Evolutionary conservation across 768 basidiomycete genomes (phyloP).

Genomic region (Rhodosporidiobolus sp.): DNA sequence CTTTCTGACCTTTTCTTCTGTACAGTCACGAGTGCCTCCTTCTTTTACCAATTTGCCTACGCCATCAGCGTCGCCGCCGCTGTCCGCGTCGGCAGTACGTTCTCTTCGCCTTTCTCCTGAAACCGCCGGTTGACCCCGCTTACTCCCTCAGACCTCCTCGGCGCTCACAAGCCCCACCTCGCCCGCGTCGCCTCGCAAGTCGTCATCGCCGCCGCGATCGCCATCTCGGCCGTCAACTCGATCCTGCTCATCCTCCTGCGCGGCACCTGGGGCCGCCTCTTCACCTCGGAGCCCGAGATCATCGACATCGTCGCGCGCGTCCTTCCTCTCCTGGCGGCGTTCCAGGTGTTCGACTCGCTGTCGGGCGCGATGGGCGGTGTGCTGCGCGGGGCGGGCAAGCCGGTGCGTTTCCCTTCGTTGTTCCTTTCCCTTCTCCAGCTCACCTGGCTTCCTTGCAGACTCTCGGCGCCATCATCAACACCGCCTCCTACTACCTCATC

Average conservation of each 20-base stretch:
- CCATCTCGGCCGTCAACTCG: slow-evolving; percentile 57
- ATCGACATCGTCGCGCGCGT: slow-evolving; percentile 64
- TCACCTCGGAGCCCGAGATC: slow-evolving; percentile 65
- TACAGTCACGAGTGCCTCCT: slow-evolving; percentile 26
- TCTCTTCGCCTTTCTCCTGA: not conserved
- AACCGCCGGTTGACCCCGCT: slow-evolving; percentile 47
- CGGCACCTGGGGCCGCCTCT: slow-evolving; percentile 66
- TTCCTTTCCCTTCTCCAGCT: not conserved
- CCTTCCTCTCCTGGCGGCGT: slow-evolving; percentile 63
- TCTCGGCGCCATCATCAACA: slow-evolving; percentile 42
- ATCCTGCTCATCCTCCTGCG: slow-evolving; percentile 34
- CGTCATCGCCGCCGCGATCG: slow-evolving; percentile 64
- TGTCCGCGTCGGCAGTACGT: slow-evolving; percentile 60
- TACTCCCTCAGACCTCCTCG: slow-evolving; percentile 66
- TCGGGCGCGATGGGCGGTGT: slow-evolving; percentile 67
- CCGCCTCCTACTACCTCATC: slow-evolving; percentile 29
- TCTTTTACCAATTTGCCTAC: slow-evolving; percentile 73
- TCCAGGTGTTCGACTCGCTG: slow-evolving; percentile 68
- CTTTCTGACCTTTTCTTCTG: not conserved
- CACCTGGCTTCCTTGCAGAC: not conserved
- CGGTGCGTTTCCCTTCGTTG: slow-evolving; percentile 50
- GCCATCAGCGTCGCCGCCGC: slow-evolving; percentile 77
- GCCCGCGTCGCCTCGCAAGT: slow-evolving; percentile 67
- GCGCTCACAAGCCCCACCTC: slow-evolving; percentile 69
- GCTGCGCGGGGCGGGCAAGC: slow-evolving; percentile 76